These are phyloP conservation scores for Naegleria fowleri DNA, from an alignment of 208 protist species.

Conservation along the genomic window DNA sequence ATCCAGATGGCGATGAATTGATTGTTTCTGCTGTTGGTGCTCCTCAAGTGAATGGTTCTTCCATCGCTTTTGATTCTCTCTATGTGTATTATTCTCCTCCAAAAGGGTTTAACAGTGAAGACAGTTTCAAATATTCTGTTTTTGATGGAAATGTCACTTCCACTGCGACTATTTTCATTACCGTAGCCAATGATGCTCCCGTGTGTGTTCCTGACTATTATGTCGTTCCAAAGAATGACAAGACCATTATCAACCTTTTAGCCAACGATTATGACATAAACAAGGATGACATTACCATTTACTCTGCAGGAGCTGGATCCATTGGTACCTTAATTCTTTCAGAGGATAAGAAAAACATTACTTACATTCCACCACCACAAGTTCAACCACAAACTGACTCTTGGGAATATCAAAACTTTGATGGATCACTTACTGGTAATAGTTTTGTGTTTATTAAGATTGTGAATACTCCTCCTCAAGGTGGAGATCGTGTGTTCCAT, in stretches of 20 bases:
- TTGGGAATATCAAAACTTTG: neutral
- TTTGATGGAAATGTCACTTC: neutral
- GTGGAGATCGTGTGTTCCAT: neutral
- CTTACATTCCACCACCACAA: neutral
- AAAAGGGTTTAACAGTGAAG: neutral
- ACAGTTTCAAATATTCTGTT: neutral
- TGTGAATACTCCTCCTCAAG: neutral
- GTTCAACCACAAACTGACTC: neutral
- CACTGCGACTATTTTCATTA: neutral
- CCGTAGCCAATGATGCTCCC: neutral
- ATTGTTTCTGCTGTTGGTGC: neutral
- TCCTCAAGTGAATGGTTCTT: neutral
- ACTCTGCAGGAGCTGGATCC: too few species aligned
- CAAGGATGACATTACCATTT: neutral
- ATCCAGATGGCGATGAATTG: neutral
- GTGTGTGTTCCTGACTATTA: neutral
- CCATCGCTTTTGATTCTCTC: neutral
- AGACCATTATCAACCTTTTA: neutral
- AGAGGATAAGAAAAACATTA: neutral
- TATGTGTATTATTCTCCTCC: neutral
- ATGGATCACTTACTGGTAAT: neutral
- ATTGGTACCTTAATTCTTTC: neutral
- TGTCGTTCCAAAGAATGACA: neutral
- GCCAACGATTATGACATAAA: constrained; percentile 12
- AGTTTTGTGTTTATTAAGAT: neutral